Conservation (phyloP, 805 yeast species). For the Candida quercuum region DNA sequence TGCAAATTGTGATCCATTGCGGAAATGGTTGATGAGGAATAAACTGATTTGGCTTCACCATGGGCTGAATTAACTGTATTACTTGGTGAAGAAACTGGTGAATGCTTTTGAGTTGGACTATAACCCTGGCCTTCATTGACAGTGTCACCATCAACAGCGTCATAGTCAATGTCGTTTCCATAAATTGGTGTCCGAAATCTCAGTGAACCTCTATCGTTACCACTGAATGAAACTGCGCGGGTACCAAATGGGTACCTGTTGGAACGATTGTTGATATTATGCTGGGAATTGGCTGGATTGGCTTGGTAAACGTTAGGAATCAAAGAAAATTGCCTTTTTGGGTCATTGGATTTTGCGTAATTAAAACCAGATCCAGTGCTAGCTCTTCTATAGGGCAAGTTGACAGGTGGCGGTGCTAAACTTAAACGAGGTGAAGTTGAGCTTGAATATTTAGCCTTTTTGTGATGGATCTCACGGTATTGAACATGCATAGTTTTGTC, state of each 20-base stretch:
- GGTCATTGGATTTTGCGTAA: not conserved
- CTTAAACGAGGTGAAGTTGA: slow-evolving; percentile 34
- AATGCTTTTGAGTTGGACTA: slow-evolving; percentile 10
- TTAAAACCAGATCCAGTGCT: slow-evolving; percentile 24
- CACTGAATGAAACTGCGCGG: slow-evolving; percentile 20
- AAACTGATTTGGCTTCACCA: slow-evolving; percentile 22
- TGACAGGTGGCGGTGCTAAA: slow-evolving; percentile 81
- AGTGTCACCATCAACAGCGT: not conserved
- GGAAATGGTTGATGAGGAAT: slow-evolving; percentile 21
- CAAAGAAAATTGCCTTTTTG: slow-evolving; percentile 1
- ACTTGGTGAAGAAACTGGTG: slow-evolving; percentile 25
- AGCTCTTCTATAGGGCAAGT: slow-evolving; percentile 43
- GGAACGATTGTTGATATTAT: slow-evolving; percentile 3
- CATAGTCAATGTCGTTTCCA: slow-evolving; percentile 2
- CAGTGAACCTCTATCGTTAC: slow-evolving; percentile 5
- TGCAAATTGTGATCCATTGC: slow-evolving; percentile 13
- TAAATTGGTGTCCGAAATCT: slow-evolving; percentile 9
- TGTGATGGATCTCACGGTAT: slow-evolving; percentile 55
- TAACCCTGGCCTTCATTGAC: slow-evolving; percentile 1
- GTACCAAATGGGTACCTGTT: not conserved
- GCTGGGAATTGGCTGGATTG: not conserved
- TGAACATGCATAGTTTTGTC: slow-evolving; percentile 81
- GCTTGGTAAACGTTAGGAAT: slow-evolving; percentile 4
- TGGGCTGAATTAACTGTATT: slow-evolving; percentile 17
- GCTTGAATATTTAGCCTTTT: slow-evolving; percentile 15